Evolutionary conservation across 345 rosid genomes (phyloP).

Genomic region (Brassica juncea): DNA sequence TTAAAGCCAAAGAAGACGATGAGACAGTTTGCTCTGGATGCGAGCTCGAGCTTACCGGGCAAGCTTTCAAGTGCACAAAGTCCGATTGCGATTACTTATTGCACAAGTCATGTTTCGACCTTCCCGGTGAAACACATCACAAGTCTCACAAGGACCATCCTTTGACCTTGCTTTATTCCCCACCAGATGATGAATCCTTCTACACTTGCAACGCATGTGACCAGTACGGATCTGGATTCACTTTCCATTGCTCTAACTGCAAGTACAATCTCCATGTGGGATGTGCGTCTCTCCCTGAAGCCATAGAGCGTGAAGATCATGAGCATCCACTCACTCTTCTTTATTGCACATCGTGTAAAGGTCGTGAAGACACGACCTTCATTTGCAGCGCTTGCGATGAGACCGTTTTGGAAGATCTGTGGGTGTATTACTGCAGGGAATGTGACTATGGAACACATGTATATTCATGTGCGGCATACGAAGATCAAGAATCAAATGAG

Average conservation of each 20-base stretch:
- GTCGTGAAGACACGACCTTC: background rate
- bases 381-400: background rate
- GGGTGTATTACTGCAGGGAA: background rate
- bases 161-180: slow-evolving; percentile 14
- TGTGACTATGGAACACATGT: background rate
- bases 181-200: slow-evolving; percentile 13
- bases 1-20: background rate
- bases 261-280: slow-evolving; percentile 31
- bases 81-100: slow-evolving; percentile 28
- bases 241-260: slow-evolving; percentile 22
- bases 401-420: background rate
- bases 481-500: background rate
- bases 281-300: slow-evolving; percentile 7
- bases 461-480: background rate
- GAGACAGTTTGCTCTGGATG: slow-evolving; percentile 32
- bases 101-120: slow-evolving; percentile 35
- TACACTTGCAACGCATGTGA: slow-evolving; percentile 27
- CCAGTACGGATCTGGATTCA: slow-evolving; percentile 24
- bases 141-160: slow-evolving; percentile 28
- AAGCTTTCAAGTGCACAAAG: slow-evolving; percentile 30
- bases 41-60: slow-evolving; percentile 9
- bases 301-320: slow-evolving; percentile 12
- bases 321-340: slow-evolving; percentile 20
- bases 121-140: slow-evolving; percentile 7
- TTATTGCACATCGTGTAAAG: slow-evolving; percentile 20